Evolutionary conservation across 2,329 filamentous ascomycete species (phyloP).

Genomic region (Fusarium brevicatenulatum): DNA sequence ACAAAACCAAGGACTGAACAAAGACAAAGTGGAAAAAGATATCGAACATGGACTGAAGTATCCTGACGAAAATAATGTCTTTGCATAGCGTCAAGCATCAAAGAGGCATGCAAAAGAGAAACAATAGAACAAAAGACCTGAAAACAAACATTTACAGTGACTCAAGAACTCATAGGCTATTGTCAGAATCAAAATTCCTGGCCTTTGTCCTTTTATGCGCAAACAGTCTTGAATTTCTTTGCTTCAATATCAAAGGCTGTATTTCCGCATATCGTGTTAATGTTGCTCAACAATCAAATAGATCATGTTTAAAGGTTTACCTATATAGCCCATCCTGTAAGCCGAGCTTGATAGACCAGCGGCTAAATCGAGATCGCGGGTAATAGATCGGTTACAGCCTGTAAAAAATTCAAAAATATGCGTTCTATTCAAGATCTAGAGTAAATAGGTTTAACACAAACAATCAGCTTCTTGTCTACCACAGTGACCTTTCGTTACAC

Average conservation of each 20-base stretch:
- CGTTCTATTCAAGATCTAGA: background rate
- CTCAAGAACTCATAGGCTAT: rapidly evolving
- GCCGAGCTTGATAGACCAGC: rapidly evolving
- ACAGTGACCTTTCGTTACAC: background rate
- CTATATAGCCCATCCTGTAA: rapidly evolving
- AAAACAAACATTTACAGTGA: background rate
- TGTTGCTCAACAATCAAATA: too few relatives aligned
- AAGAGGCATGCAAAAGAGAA: rapidly evolving
- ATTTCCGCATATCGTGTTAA: too few relatives aligned
- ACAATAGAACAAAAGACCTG: rapidly evolving
- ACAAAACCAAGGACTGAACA: background rate
- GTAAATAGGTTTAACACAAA: rapidly evolving
- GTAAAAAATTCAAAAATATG: rapidly evolving
- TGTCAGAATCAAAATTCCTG: rapidly evolving
- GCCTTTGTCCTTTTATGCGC: background rate
- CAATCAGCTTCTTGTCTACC: rapidly evolving
- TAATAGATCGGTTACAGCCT: rapidly evolving
- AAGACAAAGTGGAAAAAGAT: rapidly evolving
- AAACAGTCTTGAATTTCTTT: rapidly evolving
- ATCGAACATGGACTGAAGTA: background rate
- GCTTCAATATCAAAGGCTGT: rapidly evolving
- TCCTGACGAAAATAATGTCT: rapidly evolving
- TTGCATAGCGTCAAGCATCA: rapidly evolving
- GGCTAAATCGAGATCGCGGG: rapidly evolving
- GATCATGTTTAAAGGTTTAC: rapidly evolving